Evolutionary conservation across 805 yeast genomes (phyloP).

Genomic region (Aciculoconidium aculeatum): DNA sequence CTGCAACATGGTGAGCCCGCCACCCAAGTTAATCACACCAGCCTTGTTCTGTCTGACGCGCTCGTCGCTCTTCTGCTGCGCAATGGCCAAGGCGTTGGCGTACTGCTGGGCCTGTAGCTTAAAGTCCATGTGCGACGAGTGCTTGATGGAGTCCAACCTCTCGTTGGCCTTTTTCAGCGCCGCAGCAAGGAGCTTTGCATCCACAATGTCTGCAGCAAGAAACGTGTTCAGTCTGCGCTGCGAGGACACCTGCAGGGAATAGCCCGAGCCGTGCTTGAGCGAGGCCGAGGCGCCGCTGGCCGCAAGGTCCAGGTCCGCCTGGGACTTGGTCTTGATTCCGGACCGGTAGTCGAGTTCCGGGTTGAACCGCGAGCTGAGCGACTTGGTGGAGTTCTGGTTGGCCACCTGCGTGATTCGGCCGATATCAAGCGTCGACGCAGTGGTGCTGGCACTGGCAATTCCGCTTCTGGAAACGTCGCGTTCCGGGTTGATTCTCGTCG

Average conservation of each 20-base stretch:
- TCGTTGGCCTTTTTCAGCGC: slow-evolving; percentile 44
- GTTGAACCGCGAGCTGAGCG: slow-evolving; percentile 36
- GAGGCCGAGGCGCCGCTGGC: slow-evolving; percentile 57
- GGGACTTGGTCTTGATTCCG: slow-evolving; percentile 26
- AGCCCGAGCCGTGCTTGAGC: slow-evolving; percentile 30
- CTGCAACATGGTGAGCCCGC: slow-evolving; percentile 73
- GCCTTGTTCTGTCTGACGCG: slow-evolving; percentile 48
- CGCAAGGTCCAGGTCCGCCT: slow-evolving; percentile 42
- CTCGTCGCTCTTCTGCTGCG: slow-evolving; percentile 60
- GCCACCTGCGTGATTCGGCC: slow-evolving; percentile 31
- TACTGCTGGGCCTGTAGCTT: slow-evolving; percentile 50
- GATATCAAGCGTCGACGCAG: slow-evolving; percentile 23
- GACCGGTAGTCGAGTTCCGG: slow-evolving; percentile 37
- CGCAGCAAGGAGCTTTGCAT: slow-evolving; percentile 43
- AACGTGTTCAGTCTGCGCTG: slow-evolving; percentile 27
- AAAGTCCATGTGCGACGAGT: slow-evolving; percentile 24
- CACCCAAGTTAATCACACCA: slow-evolving; percentile 68
- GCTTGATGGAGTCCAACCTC: slow-evolving; percentile 26
- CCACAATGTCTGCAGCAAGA: slow-evolving; percentile 40
- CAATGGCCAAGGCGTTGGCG: slow-evolving; percentile 69
- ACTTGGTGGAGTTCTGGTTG: slow-evolving; percentile 32
- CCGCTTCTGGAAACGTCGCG: slow-evolving; percentile 30
- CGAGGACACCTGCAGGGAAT: slow-evolving; percentile 18
- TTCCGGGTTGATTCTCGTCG: slow-evolving; percentile 40
- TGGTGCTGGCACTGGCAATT: slow-evolving; percentile 20